Evolutionary conservation across 805 yeast species (phyloP), one percentile per base, ranked within the genome.

Genomic region (Candida sithepensis): DNA sequence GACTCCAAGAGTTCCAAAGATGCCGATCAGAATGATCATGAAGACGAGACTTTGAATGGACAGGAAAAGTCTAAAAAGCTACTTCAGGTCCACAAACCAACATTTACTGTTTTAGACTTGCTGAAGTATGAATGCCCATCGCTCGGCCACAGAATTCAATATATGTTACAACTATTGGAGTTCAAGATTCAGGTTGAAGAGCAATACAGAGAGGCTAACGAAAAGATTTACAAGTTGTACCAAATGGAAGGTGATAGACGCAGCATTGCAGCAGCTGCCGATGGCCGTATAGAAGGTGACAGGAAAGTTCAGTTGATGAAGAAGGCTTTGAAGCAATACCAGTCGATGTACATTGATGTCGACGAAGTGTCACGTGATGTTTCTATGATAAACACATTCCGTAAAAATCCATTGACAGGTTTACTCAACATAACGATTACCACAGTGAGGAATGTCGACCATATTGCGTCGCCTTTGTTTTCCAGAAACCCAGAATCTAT

Each of bases 51-150:
- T 18, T 24, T 46, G 6, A 37, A 43, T 16, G 48, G 41, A 39
- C 39, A 34, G 24, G 52, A 46, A 37, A 55, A 48, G 18, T 48
- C 42, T 42, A 47, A 48, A n/a, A 49, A 42, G 4, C 19, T 14
- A n/a, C 19, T 39, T 6, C 50, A 33, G 18, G 49, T 50, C 34
- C 54, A 59, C 39, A 57, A 58, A 21, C 80, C 84, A 1, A 64
- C 77, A 4, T 86, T 77, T 60, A 79, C 92, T 0, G 75, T 87
- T 19, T 71, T 87, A 55, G 99, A 94, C 64, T 73, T 94, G 47
- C 77, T 89, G 63, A 90, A 90, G 58, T 90, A 89, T 61, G 97
- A 94, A 59, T 88, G 96, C 57, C 97, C 97, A 0, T 88, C 96
- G 0, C 71, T 94, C 56, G 97, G 97, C 10, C 97, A 94, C 59